Base-by-base conservation (phyloP, 2,329 filamentous ascomycete genomes). In the Penicillium nordicum region DNA sequence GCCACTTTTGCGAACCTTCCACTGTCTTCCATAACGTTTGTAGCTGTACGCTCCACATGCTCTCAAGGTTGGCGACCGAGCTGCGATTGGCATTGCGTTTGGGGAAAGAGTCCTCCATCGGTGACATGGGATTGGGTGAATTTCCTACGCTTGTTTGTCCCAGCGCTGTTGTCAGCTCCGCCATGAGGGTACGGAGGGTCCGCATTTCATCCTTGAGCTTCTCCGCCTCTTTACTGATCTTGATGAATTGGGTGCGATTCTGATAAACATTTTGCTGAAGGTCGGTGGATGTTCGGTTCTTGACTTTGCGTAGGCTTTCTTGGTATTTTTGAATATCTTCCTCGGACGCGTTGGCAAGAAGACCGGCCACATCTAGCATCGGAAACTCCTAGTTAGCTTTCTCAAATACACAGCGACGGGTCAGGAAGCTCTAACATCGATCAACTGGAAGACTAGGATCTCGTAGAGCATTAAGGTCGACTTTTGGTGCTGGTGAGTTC, bases 141-240 rank as follows among this genome's bases (percentile, higher is more conserved):
- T 83, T 72, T 11, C 72, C 72, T 27, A 74, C 67, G 47, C 70
- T 71, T 4, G 74, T 76, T 63, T 79, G 76, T 21, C 76, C 76
- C 18, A 80, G 64, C 58, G 92, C 91, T 8, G 85, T 82, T 67
- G 91, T 97, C 55, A 99, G 82, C 63, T 99, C 94, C 2, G 91
- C 87, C 88, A 99, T 97, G 50, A 97, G 82, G 62, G 90, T 90
- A 43, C 90, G 86, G 32, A 99, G 83, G 7, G 90, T 90, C 50
- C 90, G 85, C 94, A 99, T 97, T 74, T 99, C 94, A 53, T 86
- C 85, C 76, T 97, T 97, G 56, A 99, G 84, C 78, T 96, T 97
- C 76, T 99, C 94, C 2, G 95, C 94, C 77, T 99, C 94, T 76
- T 97, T 97, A 72, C 92, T 97, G 74, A 99, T 97, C 75, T 96